Evolutionary conservation across 2,329 filamentous ascomycete species (phyloP), one percentile per base, ranked within the genome.

Genomic region (Botryotinia calthae): DNA sequence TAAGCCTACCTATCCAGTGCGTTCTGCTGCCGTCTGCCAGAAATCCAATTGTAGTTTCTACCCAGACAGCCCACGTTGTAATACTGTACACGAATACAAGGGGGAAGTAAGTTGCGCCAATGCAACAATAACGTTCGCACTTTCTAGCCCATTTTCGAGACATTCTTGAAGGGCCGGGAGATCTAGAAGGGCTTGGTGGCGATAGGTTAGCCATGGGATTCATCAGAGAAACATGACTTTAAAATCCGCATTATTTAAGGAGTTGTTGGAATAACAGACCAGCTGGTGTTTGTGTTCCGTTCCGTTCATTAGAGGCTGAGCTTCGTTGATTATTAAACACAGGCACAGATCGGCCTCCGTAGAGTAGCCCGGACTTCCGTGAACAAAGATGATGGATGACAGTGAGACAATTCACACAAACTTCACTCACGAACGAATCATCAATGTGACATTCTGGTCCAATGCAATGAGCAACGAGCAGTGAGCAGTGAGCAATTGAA

Each of bases 51-150:
- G 86, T 90, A 65, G 92, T 87, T 78, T 95, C 88, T 14, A 97
- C 94, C 87, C 92, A 98, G n/a, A 92, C 88, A 3, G 94, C 95
- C 96, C 96, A 99, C 18, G 92, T 92, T n/a, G 94, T 95, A 77
- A 98, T 82, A 72, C 91, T 88, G 80, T 97, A 98, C 73, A 98
- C 93, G 80, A 98, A 97, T 42, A 85, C 85, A 28, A 98, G 86
- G n/a, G 95, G 95, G 77, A 97, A 93, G 82, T 94, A 97, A 40
- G 89, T 93, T 70, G 92, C 86, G 74, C 90, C 88, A 61, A 87
- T 84, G 84, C 95, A 98, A 86, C 94, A 98, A 80, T 89, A 91
- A 67, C 94, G 91, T 86, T 98, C 95, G 79, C 93, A 86, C 81
- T 87, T 89, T 76, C 92, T 87, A 66, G 89, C 91, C 85, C 89